Percentiles rank a stretch among this genome's conserved stretches.
phyloP scores from a whole-genome alignment of 2,329 filamentous ascomycete genomes.

The Whalleya microplaca region DNA sequence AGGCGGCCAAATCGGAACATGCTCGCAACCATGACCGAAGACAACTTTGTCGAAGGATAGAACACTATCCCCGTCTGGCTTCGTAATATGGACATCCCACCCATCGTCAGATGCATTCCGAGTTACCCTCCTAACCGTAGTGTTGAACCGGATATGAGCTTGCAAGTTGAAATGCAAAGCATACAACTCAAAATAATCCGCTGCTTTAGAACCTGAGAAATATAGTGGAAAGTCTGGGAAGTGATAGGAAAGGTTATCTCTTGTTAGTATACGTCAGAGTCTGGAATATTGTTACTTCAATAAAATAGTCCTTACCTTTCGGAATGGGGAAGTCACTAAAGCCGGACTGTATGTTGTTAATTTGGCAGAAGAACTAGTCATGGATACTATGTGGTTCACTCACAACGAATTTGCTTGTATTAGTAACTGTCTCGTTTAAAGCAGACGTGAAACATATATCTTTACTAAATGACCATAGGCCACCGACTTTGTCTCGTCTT shows the following conservation, averaged over 20 bases:
- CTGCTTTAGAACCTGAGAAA: constrained; percentile 13
- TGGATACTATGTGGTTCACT: neutral
- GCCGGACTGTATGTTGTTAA: constrained; percentile 16
- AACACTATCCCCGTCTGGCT: constrained; percentile 9
- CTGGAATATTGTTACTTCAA: too few relatives aligned
- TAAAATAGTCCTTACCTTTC: constrained; percentile 14
- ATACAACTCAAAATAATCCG: constrained; percentile 24
- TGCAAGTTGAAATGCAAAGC: constrained; percentile 23
- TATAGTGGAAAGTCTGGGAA: constrained; percentile 17
- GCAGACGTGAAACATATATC: constrained; percentile 27
- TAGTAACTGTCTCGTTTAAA: constrained; percentile 42
- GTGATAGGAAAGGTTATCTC: neutral
- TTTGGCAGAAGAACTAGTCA: neutral
- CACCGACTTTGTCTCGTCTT: constrained; percentile 44
- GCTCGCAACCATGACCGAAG: constrained; percentile 22
- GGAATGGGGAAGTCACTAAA: constrained; percentile 28
- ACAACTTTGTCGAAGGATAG: constrained; percentile 27
- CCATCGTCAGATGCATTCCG: constrained; percentile 18
- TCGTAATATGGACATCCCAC: constrained; percentile 25
- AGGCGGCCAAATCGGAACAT: constrained; percentile 14
- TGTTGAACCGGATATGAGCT: constrained; percentile 20
- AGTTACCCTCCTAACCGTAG: constrained; percentile 19
- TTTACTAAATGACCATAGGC: constrained; percentile 48
- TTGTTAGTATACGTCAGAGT: neutral
- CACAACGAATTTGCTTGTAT: constrained; percentile 37